phyloP scores from a whole-genome alignment of 768 basidiomycete species.

The Russula dissimulans region DNA sequence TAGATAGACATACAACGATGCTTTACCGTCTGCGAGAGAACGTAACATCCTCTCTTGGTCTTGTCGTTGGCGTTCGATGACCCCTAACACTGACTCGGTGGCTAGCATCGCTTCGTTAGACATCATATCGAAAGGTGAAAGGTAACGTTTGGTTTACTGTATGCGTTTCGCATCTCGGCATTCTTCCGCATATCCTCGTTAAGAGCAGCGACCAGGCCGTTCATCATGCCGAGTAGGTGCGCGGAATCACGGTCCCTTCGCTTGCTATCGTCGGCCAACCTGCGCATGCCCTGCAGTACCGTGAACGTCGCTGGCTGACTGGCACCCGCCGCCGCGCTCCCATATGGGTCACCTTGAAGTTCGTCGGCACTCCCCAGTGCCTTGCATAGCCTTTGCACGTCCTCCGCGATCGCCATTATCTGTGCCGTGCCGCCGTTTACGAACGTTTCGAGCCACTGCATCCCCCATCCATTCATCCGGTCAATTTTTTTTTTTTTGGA shows the following conservation, averaged over 20 bases:
- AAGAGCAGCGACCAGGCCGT: conserved; percentile 31
- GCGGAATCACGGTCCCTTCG: conserved; percentile 26
- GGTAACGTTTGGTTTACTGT: conserved; percentile 25
- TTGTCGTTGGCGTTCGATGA: conserved; percentile 60
- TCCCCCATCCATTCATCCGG: too few species aligned
- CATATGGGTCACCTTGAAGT: conserved; percentile 9
- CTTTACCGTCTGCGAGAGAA: conserved; percentile 52
- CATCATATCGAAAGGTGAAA: neutral
- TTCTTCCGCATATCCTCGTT: conserved; percentile 34
- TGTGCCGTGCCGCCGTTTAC: conserved; percentile 70
- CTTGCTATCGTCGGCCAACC: conserved; percentile 28
- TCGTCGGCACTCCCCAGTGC: conserved; percentile 35
- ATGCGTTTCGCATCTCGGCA: conserved; percentile 33
- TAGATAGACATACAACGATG: neutral
- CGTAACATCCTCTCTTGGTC: conserved; percentile 67
- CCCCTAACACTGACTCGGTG: conserved; percentile 45
- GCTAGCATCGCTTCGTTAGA: conserved; percentile 28
- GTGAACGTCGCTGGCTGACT: conserved; percentile 19
- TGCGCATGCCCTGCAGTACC: conserved; percentile 30
- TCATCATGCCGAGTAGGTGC: conserved; percentile 28
- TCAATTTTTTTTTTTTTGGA: too few species aligned
- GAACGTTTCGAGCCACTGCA: conserved; percentile 76
- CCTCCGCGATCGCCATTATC: conserved; percentile 50
- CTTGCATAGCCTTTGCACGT: conserved; percentile 50
- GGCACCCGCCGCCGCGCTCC: conserved; percentile 19